These are phyloP conservation scores for Asterophora lycoperdoides DNA, from an alignment of 768 basidiomycete genomes.

Conservation along the genomic window DNA sequence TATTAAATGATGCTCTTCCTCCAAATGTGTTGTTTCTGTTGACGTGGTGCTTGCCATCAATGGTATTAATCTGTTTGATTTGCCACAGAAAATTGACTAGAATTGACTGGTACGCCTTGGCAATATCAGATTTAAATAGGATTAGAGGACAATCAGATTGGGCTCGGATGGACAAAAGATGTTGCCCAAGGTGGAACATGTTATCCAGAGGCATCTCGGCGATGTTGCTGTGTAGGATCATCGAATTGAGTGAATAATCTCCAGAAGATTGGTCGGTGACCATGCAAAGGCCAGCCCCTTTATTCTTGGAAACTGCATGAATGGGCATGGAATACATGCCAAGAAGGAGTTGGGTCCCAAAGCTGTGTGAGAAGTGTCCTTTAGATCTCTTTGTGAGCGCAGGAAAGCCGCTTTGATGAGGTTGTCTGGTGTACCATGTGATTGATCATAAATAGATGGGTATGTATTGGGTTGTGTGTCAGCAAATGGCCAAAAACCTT, in stretches of 20 bases:
- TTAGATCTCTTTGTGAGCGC: conserved; percentile 22
- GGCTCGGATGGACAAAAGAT: too few relatives aligned
- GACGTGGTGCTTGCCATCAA: conserved; percentile 26
- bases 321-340: conserved; percentile 42
- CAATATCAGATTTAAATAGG: too few relatives aligned
- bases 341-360: conserved; percentile 32
- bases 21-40: conserved; percentile 33
- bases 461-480: not conserved
- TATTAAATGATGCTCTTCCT: conserved; percentile 18
- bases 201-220: conserved; percentile 29
- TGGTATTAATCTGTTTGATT: conserved; percentile 29
- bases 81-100: conserved; percentile 29
- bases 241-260: conserved; percentile 29
- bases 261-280: conserved; percentile 38
- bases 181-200: conserved; percentile 26
- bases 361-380: conserved; percentile 27
- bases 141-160: too few relatives aligned
- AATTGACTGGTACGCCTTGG: conserved; percentile 12
- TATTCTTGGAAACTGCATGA: conserved; percentile 32
- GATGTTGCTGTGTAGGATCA: conserved; percentile 24
- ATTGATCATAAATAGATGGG: not conserved
- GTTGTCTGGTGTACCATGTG: not conserved
- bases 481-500: conserved; percentile 2
- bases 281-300: conserved; percentile 30
- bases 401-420: not conserved